Evolutionary conservation across 208 protist genomes (phyloP).

Genomic region (Acanthamoeba lenticulata): DNA sequence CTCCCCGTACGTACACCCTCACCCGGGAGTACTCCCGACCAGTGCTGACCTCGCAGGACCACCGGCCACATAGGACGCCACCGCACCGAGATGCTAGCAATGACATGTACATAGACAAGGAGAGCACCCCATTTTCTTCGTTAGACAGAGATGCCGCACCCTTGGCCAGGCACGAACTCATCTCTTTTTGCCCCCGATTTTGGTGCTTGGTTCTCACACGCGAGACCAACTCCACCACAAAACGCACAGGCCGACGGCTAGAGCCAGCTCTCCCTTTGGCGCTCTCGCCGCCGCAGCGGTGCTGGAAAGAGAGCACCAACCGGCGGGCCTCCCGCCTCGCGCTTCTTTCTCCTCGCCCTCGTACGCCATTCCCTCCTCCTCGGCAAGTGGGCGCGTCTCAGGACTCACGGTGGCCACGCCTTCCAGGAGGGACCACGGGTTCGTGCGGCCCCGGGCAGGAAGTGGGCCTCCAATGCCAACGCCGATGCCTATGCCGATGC

Average conservation of each 20-base stretch:
- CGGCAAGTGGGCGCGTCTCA: background rate
- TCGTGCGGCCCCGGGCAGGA: background rate
- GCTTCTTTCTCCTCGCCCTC: background rate
- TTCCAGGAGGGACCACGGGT: background rate
- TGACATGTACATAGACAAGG: slow-evolving; percentile 17
- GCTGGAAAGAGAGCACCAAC: background rate
- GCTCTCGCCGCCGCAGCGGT: background rate
- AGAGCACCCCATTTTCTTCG: background rate
- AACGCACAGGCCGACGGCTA: background rate
- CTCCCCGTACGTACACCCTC: too few relatives aligned
- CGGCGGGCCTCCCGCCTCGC: background rate
- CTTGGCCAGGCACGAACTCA: background rate
- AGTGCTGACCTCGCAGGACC: too few relatives aligned
- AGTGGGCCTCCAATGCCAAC: background rate
- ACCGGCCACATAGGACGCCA: background rate
- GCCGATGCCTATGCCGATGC: too few relatives aligned
- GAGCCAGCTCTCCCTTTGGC: background rate
- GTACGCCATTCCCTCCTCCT: background rate
- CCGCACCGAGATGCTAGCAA: background rate
- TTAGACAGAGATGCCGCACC: background rate
- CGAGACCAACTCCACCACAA: too few relatives aligned
- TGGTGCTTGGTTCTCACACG: too few relatives aligned
- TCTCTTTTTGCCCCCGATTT: background rate
- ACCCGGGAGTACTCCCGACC: too few relatives aligned
- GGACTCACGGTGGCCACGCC: background rate